phyloP scores from a whole-genome alignment of 2,329 filamentous ascomycete species.

The Zymoseptoria crescenta region DNA sequence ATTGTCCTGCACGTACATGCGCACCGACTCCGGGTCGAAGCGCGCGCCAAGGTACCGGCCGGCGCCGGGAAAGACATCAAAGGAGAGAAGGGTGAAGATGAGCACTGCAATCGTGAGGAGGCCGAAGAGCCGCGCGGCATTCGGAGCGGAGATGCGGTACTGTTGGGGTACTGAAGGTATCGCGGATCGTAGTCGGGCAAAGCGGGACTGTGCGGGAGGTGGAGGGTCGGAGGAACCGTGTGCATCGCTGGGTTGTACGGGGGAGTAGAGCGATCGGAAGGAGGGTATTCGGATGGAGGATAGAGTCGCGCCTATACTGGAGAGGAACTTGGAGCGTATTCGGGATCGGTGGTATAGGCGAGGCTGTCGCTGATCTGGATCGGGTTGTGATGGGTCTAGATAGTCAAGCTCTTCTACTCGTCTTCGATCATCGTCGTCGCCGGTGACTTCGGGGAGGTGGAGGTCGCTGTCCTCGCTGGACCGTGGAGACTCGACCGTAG shows the following conservation, averaged over 20 bases:
- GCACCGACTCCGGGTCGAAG: constrained; percentile 77
- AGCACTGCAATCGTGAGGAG: constrained; percentile 67
- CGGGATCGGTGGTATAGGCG: constrained; percentile 31
- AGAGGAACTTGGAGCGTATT: constrained; percentile 45
- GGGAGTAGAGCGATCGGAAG: constrained; percentile 38
- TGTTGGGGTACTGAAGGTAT: constrained; percentile 40
- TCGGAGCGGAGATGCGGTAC: constrained; percentile 50
- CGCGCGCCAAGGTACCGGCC: constrained; percentile 58
- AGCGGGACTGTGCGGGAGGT: constrained; percentile 3
- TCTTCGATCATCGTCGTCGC: constrained; percentile 50
- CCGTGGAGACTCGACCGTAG: constrained; percentile 76
- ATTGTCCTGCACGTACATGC: constrained; percentile 63
- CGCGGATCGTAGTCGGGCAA: constrained; percentile 18
- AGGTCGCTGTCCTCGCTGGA: constrained; percentile 47
- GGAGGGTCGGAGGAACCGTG: constrained; percentile 10
- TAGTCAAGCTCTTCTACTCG: constrained; percentile 89
- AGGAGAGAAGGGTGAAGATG: constrained; percentile 78
- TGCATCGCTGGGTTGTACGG: constrained; percentile 10
- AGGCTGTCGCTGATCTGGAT: constrained; percentile 20
- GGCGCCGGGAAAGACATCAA: constrained; percentile 68
- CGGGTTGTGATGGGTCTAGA: constrained; percentile 47
- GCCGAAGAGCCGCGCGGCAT: constrained; percentile 66
- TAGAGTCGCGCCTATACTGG: constrained; percentile 49
- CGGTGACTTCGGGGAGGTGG: constrained; percentile 47
- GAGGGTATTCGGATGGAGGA: constrained; percentile 47